A percentile compares a stretch with the other conserved stretches of the same genome.
phyloP scores from a whole-genome alignment of 2,329 filamentous ascomycete genomes.

The Rhynchosporium graminicola region DNA sequence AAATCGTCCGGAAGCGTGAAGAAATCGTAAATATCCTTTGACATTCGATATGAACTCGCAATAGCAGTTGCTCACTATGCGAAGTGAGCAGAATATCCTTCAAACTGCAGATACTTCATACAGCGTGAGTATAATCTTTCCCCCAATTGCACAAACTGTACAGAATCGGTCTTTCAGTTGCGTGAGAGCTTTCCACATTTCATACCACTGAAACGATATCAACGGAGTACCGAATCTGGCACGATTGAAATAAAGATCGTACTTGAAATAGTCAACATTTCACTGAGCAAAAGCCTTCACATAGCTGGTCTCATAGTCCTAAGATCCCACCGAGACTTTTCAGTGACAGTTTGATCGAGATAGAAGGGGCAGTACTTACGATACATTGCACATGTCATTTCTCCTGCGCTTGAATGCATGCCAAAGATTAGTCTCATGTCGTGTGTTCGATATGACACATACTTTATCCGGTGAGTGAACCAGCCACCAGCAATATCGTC shows the following conservation, averaged over 20 bases:
- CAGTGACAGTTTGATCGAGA: not conserved
- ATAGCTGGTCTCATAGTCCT: conserved; percentile 48
- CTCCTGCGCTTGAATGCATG: conserved; percentile 43
- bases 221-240: conserved; percentile 46
- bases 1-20: conserved; percentile 32
- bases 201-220: conserved; percentile 35
- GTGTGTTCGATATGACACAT: conserved; percentile 45
- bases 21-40: conserved; percentile 41
- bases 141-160: conserved; percentile 48
- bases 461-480: conserved; percentile 43
- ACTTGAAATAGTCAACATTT: conserved; percentile 53
- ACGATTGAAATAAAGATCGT: conserved; percentile 56
- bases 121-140: conserved; percentile 44
- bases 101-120: not conserved
- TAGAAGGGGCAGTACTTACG: conserved; percentile 12
- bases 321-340: conserved; percentile 39
- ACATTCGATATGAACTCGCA: conserved; percentile 45
- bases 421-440: conserved; percentile 45
- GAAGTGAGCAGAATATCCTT: not conserved
- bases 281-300: conserved; percentile 52
- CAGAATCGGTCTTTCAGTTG: conserved; percentile 39
- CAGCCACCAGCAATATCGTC: conserved; percentile 38
- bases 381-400: conserved; percentile 37
- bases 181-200: conserved; percentile 40
- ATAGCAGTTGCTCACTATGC: conserved; percentile 41